Conservation (phyloP, 768 basidiomycete species). For the Mycena sanguinolenta region DNA sequence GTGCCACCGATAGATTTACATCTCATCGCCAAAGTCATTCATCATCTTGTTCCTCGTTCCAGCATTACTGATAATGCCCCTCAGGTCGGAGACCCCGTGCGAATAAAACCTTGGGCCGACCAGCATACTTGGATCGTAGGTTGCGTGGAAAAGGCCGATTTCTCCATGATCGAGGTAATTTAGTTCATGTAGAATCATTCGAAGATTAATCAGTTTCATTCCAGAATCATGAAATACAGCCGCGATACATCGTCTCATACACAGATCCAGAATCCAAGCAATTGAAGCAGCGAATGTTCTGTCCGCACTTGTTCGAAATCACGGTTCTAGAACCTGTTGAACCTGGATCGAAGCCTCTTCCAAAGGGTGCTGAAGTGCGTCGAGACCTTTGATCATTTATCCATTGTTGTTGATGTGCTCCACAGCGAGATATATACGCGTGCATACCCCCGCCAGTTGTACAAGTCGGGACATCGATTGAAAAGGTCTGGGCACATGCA, state of each 20-base stretch:
- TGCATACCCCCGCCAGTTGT: constrained; percentile 17
- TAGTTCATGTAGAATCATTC: background rate
- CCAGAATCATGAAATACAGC: constrained; percentile 2
- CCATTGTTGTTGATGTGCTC: background rate
- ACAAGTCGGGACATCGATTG: background rate
- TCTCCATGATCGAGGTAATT: constrained; percentile 17
- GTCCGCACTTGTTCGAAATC: constrained; percentile 15
- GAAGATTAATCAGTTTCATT: background rate
- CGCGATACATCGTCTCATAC: constrained; percentile 24
- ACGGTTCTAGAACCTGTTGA: constrained; percentile 9
- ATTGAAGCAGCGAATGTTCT: constrained; percentile 14
- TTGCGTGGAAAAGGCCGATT: constrained; percentile 22
- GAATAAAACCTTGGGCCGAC: constrained; percentile 17
- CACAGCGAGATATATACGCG: constrained; percentile 25
- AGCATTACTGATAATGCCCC: background rate
- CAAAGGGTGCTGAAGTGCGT: constrained; percentile 16
- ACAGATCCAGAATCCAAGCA: constrained; percentile 15
- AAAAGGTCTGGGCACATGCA: constrained; percentile 27
- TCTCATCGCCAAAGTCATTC: constrained; percentile 10
- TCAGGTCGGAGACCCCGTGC: constrained; percentile 29
- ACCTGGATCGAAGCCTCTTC: constrained; percentile 14
- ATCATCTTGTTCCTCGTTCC: background rate
- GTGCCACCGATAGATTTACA: constrained; percentile 2
- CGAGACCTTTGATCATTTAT: background rate
- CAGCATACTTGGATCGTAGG: constrained; percentile 26